phyloP scores from a whole-genome alignment of 2,329 filamentous ascomycete genomes.

The Metarhizium sp. region DNA sequence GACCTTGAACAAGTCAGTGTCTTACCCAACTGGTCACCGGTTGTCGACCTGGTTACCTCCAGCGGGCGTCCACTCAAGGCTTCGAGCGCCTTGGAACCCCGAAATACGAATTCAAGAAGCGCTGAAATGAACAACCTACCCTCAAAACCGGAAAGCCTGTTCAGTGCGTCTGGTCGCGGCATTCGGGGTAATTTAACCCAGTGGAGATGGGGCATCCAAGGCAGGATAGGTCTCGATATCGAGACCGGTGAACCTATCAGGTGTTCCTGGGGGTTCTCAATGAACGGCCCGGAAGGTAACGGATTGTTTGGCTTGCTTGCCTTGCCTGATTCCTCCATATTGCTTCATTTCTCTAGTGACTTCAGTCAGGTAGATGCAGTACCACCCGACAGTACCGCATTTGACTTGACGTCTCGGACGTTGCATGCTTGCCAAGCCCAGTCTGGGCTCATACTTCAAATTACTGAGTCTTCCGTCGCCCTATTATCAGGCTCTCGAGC shows the following conservation, averaged over 20 bases:
- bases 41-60: conserved; percentile 42
- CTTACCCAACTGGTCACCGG: conserved; percentile 56
- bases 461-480: conserved; percentile 40
- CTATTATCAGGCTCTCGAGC: conserved; percentile 25
- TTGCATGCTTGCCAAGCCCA: conserved; percentile 32
- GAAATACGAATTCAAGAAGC: background rate
- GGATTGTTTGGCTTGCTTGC: conserved; percentile 34
- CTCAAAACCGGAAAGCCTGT: conserved; percentile 42
- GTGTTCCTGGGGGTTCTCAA: conserved; percentile 42
- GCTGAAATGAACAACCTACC: conserved; percentile 15
- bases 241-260: conserved; percentile 39
- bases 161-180: conserved; percentile 57
- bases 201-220: conserved; percentile 60
- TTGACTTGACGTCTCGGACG: conserved; percentile 45
- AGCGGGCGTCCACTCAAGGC: background rate
- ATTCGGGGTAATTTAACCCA: conserved; percentile 56
- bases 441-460: conserved; percentile 36
- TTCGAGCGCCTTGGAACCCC: background rate
- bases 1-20: conserved; percentile 29
- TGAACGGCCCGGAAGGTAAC: conserved; percentile 10
- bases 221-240: conserved; percentile 51
- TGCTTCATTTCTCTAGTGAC: conserved; percentile 40
- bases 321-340: conserved; percentile 36
- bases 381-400: conserved; percentile 29
- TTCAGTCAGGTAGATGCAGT: conserved; percentile 35